Evolutionary conservation across 164 flowering plant genomes (phyloP), one percentile per base, ranked within the genome.

Genomic region (Malania oleifera): DNA sequence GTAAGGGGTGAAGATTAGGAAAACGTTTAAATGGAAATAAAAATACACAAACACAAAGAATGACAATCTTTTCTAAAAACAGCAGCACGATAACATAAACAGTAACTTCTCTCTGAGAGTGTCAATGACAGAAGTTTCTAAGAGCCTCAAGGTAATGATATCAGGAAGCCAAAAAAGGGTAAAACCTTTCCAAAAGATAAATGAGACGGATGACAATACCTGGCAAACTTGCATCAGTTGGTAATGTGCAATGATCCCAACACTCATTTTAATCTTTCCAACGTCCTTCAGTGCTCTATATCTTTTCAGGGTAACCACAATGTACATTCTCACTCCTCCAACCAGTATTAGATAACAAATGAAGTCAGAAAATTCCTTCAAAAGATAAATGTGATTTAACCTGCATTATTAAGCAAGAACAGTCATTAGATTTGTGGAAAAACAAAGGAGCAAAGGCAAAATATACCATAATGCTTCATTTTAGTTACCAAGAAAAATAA

Each of bases 171-270:
- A 19, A 18, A 43, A 56, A 28, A n/a, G 23, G 27, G 24, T 27
- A 19, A 46, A 22, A 7, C 22, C 26, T 19, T 27, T 19, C 2
- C 15, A 8, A 3, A 7, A 26, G 14, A 26, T 14, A 7, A 22
- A 18, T 3, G 29, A 23, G n/a, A 31, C 19, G 25, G 26, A 14
- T 34, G 22, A 12, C 11, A 5, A 60, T 62, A 86, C 93, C 87
- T 86, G 93, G 65, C 95, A 80, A 77, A 84, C 73, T 82, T 79
- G 82, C 77, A 84, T 80, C 63, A 74, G 56, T 70, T 82, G 88
- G 66, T 75, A 76, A 57, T 73, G 75, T 14, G 82, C 82, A 71
- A 81, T 63, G 38, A 77, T 57, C 62, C 78, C 77, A 59, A 82
- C 69, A 46, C 68, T 80, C 93, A 86, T 87, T 47, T 70, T 86